These are phyloP conservation scores for Cyamopsis tetragonoloba DNA, from an alignment of 306 rosid species.

Conservation along the genomic window DNA sequence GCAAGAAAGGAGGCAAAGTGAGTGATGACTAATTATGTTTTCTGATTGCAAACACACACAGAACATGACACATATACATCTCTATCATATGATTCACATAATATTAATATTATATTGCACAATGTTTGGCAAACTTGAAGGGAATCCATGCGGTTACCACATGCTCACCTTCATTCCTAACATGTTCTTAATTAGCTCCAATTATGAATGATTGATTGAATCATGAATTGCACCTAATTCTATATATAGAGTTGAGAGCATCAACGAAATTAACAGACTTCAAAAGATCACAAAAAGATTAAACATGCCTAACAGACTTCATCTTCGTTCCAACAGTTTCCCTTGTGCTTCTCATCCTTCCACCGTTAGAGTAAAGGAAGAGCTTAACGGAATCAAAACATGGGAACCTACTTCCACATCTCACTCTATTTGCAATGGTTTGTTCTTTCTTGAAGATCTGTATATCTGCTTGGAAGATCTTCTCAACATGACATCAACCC, in stretches of 20 bases:
- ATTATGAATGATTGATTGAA: not conserved
- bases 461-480: conserved; percentile 50
- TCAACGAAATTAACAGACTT: too few species aligned
- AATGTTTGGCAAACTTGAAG: conserved; percentile 24
- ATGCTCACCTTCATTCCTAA: conserved; percentile 32
- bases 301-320: conserved; percentile 43
- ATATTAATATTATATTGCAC: conserved; percentile 42
- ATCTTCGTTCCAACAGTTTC: conserved; percentile 55
- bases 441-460: conserved; percentile 45
- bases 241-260: not conserved
- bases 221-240: conserved; percentile 19
- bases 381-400: conserved; percentile 39
- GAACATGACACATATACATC: conserved; percentile 30
- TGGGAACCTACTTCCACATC: conserved; percentile 42
- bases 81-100: conserved; percentile 14
- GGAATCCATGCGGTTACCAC: conserved; percentile 35
- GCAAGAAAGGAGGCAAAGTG: conserved; percentile 35
- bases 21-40: conserved; percentile 30
- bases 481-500: conserved; percentile 56
- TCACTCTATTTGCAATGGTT: conserved; percentile 28
- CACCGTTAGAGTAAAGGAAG: conserved; percentile 43
- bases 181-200: too few species aligned
- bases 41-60: conserved; percentile 11
- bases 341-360: conserved; percentile 67
- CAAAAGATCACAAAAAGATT: conserved; percentile 7